phyloP scores from a whole-genome alignment of 1,284 basidiomycete genomes.

The Ustilago hordei region DNA sequence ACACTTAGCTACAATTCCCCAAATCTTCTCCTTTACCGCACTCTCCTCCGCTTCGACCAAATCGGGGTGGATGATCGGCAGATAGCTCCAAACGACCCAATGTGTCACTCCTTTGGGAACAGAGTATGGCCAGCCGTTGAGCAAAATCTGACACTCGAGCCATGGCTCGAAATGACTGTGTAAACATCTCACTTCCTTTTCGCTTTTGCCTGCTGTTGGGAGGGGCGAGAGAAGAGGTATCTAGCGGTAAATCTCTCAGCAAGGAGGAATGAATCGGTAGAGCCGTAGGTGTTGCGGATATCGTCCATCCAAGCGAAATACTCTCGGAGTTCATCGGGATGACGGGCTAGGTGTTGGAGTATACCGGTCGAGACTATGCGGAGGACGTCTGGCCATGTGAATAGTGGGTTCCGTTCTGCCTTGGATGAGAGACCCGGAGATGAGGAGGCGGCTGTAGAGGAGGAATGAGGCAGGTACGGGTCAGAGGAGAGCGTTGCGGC shows the following conservation, averaged over 20 bases:
- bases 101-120: conserved; percentile 18
- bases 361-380: conserved; percentile 19
- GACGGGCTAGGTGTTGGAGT: conserved; percentile 18
- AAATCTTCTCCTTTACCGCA: background rate
- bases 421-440: background rate
- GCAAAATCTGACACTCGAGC: conserved; percentile 25
- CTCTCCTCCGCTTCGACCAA: conserved; percentile 4
- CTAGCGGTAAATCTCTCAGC: conserved; percentile 22
- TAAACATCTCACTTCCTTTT: conserved; percentile 12
- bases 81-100: conserved; percentile 29
- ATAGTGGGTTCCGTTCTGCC: conserved; percentile 13
- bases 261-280: conserved; percentile 17
- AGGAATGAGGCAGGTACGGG: conserved; percentile 1
- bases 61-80: conserved; percentile 20
- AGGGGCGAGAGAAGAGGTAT: conserved; percentile 7
- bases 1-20: conserved; percentile 19
- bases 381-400: conserved; percentile 23
- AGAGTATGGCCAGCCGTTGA: conserved; percentile 43
- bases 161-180: conserved; percentile 4
- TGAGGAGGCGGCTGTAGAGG: background rate
- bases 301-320: conserved; percentile 44
- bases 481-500: conserved; percentile 10
- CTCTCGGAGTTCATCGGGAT: conserved; percentile 32
- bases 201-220: background rate
- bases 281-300: conserved; percentile 32